These are phyloP conservation scores for Albizia julibrissin DNA, from an alignment of 306 rosid species.

Conservation along the genomic window DNA sequence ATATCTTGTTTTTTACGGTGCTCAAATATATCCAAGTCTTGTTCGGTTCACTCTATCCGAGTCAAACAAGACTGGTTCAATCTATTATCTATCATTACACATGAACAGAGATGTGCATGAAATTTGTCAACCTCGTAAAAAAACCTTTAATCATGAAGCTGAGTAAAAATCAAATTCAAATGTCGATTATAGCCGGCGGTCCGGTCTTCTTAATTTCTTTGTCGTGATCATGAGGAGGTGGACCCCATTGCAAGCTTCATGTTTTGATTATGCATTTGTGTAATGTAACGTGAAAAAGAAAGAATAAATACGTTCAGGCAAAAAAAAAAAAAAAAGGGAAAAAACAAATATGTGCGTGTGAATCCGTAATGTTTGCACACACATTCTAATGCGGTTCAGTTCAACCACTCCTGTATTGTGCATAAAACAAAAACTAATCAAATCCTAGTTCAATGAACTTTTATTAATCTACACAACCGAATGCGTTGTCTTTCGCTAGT, in stretches of 20 bases:
- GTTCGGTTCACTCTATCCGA: background rate
- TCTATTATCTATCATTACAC: background rate
- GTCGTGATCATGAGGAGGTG: conserved; percentile 52
- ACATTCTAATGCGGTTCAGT: background rate
- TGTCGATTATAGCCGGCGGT: conserved; percentile 33
- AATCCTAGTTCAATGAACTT: background rate
- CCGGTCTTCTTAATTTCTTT: conserved; percentile 61
- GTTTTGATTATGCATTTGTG: conserved; percentile 41
- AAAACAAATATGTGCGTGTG: background rate
- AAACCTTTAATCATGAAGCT: conserved; percentile 40
- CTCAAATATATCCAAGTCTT: background rate
- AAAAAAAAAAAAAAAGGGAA: too few relatives aligned
- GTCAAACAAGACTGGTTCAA: too few relatives aligned
- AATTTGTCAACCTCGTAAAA: conserved; percentile 32
- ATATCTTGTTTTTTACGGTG: conserved; percentile 1
- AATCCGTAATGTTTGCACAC: background rate
- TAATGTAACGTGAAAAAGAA: background rate
- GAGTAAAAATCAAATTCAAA: conserved; percentile 48
- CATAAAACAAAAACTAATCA: background rate
- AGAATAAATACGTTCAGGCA: background rate
- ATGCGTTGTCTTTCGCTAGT: background rate
- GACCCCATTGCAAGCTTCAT: conserved; percentile 51
- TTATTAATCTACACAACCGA: background rate
- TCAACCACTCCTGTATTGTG: background rate
- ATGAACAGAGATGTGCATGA: conserved; percentile 30